These are phyloP conservation scores for Musa schizocarpa DNA, from an alignment of 176 grass and related monocot species.

Conservation along the genomic window DNA sequence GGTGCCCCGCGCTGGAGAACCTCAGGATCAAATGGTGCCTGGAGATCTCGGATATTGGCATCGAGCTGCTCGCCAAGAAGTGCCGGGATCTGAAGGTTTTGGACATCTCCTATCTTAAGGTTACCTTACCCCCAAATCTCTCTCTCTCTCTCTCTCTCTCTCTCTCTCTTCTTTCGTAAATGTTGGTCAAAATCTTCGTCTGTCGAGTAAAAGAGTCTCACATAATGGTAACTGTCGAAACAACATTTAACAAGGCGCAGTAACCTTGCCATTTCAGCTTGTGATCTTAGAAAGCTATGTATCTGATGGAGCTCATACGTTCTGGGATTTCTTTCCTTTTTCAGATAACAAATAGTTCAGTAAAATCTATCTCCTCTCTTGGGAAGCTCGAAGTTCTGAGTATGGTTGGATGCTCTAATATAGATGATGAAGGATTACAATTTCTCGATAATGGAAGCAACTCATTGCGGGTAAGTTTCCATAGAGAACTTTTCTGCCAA, in stretches of 20 bases:
- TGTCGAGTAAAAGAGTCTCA: too few species aligned
- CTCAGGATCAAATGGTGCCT: conserved; percentile 87
- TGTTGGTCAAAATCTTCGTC: too few species aligned
- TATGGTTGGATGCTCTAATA: conserved; percentile 68
- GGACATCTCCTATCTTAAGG: conserved; percentile 85
- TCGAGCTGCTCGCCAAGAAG: conserved; percentile 88
- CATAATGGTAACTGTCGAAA: too few species aligned
- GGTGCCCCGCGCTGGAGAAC: conserved; percentile 55
- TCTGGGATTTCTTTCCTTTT: conserved; percentile 1
- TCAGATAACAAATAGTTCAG: conserved; percentile 70
- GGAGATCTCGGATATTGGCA: conserved; percentile 83
- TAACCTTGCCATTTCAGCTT: too few species aligned
- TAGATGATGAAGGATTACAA: conserved; percentile 81
- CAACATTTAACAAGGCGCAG: too few species aligned
- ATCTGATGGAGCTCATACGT: too few species aligned
- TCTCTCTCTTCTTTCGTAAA: too few species aligned
- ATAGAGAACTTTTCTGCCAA: background rate
- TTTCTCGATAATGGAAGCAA: conserved; percentile 51
- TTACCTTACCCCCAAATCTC: conserved; percentile 1
- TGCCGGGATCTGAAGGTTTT: conserved; percentile 59
- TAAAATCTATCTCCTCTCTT: conserved; percentile 80
- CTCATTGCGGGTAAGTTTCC: conserved; percentile 53
- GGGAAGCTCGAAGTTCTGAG: conserved; percentile 69
- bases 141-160: background rate
- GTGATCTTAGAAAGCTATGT: too few species aligned